phyloP scores from a whole-genome alignment of 441 rosid genomes.

The Adansonia madagascariensis region DNA sequence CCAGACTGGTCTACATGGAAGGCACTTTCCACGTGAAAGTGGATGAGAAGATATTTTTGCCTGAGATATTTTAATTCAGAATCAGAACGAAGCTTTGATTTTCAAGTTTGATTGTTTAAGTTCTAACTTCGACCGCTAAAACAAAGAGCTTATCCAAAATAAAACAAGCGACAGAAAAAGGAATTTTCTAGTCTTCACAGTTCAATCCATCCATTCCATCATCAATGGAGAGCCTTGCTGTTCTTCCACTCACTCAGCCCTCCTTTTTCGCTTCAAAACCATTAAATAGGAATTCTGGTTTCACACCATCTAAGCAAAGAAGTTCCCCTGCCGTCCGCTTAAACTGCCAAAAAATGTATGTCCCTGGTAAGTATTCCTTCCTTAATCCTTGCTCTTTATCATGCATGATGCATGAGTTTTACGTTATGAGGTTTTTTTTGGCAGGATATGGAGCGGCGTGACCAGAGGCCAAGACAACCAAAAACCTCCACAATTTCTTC shows the following conservation, averaged over 20 bases:
- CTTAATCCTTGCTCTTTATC: neutral
- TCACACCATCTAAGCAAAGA: constrained; percentile 30
- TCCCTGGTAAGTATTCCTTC: constrained; percentile 68
- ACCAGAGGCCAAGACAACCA: constrained; percentile 79
- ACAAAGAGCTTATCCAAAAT: constrained; percentile 1
- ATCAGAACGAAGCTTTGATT: neutral
- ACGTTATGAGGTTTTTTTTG: neutral
- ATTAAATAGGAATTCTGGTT: constrained; percentile 13
- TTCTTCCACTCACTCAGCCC: constrained; percentile 43
- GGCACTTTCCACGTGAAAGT: neutral
- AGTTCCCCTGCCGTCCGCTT: constrained; percentile 35
- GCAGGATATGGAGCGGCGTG: constrained; percentile 88
- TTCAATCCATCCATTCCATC: neutral
- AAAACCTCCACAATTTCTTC: constrained; percentile 77
- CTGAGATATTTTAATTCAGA: no score
- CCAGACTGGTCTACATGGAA: neutral
- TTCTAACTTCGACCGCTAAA: no score
- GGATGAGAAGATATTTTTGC: neutral
- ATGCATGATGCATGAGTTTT: neutral
- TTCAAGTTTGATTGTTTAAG: no score
- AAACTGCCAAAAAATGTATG: constrained; percentile 78
- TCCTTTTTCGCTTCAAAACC: constrained; percentile 40
- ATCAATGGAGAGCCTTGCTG: constrained; percentile 50
- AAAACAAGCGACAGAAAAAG: no score
- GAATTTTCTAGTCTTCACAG: neutral